Evolutionary conservation across 176 grass and related monocot species (phyloP), one percentile per base, ranked within the genome.

Genomic region (Themeda triandra): DNA sequence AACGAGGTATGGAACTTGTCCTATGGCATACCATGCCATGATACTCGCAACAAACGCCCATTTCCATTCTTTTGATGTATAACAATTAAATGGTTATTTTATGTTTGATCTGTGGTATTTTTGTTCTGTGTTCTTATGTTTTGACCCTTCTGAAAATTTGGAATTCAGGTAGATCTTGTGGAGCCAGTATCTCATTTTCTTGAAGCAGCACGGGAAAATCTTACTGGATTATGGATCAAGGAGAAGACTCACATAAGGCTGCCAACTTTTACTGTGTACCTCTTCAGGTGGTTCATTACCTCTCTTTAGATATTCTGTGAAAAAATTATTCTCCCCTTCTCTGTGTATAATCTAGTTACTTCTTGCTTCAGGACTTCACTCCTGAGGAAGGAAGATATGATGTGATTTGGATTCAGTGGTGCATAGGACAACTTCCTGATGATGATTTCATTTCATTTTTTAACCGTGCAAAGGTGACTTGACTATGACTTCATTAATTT

Each of bases 361-460:
- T 79, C 69, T 76, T 71, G 12, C 37, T 69, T 80, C 59, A 99
- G 96, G 91, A 99, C 37, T 99, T 96, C 75, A 94, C 78, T 80
- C 91, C 96, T 17, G 91, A 99, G 89, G 90, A 69, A 81, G 93
- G 86, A 79, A 90, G 93, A 80, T 99, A 99, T 83, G 96, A 99
- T 94, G 93, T 99, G 39, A 96, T 99, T 91, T 99, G 96, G 96
- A 78, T 99, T 67, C 96, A 99, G 66, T 99, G 96, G 96, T 99
- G 96, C 86, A 96, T 99, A 75, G 96, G 96, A 10, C 96, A 99
- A 85, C 96, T 99, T 83, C 75, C 93, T 59, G 96, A 99, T 86
- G 93, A 96, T 87, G 96, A 96, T 80, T 99, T 99, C 72, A 54
- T 99, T 76, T 94, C 93, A 44, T 99, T 99, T 91, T 96, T 99